Percentiles rank a stretch among this genome's conserved stretches.
phyloP scores from a whole-genome alignment of 2,329 filamentous ascomycete genomes.

The Talaromyces verruculosus region DNA sequence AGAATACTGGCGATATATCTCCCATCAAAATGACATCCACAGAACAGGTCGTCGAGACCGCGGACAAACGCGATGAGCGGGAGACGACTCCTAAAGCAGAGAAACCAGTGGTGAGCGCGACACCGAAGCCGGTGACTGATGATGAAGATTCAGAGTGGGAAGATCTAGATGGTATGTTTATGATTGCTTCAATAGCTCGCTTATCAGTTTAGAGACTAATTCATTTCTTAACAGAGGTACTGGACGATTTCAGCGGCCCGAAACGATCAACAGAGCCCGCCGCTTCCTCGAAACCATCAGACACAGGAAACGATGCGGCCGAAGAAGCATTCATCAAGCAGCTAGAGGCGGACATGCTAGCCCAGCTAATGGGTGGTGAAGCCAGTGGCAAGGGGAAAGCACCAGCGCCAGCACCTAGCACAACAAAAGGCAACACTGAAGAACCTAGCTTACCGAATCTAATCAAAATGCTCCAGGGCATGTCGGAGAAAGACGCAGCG shows the following conservation, averaged over 20 bases:
- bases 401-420: neutral
- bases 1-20: neutral
- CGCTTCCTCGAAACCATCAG: conserved; percentile 23
- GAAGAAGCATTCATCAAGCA: conserved; percentile 68
- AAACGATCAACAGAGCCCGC: conserved; percentile 35
- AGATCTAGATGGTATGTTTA: conserved; percentile 71
- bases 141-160: conserved; percentile 91
- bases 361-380: conserved; percentile 67
- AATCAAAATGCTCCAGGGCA: neutral
- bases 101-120: conserved; percentile 14
- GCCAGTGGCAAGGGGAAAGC: conserved; percentile 41
- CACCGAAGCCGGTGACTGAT: conserved; percentile 46
- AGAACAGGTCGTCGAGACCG: conserved; percentile 10
- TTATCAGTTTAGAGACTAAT: neutral
- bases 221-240: conserved; percentile 60
- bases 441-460: conserved; percentile 3
- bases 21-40: conserved; percentile 9
- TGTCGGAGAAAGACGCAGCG: neutral
- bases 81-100: neutral
- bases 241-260: conserved; percentile 80
- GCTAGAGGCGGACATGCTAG: conserved; percentile 77
- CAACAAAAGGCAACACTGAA: neutral
- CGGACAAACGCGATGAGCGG: conserved; percentile 12
- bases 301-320: conserved; percentile 24
- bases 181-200: neutral